Conservation (phyloP, 2,329 filamentous ascomycete species). For the Colletotrichum tofieldiae region DNA sequence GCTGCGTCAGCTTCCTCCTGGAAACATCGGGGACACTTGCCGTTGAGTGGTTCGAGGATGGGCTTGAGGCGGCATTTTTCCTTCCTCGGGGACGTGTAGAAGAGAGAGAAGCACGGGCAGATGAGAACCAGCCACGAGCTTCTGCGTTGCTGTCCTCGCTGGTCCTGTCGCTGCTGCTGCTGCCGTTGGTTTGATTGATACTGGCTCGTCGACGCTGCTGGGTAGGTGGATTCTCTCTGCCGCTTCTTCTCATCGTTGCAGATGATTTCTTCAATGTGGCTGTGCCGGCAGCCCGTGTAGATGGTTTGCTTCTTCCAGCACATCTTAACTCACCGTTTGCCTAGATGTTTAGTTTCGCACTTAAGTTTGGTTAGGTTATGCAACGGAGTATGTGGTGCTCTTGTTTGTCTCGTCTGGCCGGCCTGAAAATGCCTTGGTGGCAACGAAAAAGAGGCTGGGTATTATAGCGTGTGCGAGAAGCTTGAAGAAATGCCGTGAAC, state of each 20-base stretch:
- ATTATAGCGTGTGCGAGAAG: background rate
- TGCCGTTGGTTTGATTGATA: background rate
- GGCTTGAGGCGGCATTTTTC: constrained; percentile 4
- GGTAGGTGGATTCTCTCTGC: background rate
- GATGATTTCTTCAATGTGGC: background rate
- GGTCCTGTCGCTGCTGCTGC: background rate
- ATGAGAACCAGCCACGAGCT: constrained; percentile 19
- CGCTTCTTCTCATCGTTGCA: constrained; percentile 7
- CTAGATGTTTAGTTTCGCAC: background rate
- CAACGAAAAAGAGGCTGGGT: background rate
- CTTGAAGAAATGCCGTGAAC: background rate
- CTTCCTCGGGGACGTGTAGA: background rate
- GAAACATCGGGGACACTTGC: constrained; percentile 27
- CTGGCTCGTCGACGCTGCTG: background rate
- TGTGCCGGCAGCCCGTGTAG: constrained; percentile 25
- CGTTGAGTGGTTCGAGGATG: constrained; percentile 1
- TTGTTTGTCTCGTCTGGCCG: background rate
- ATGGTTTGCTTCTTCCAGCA: constrained; percentile 33
- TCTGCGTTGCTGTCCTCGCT: background rate
- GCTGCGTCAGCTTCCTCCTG: constrained; percentile 8
- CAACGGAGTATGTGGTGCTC: background rate
- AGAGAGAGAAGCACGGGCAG: constrained; percentile 18
- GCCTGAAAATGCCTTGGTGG: no score
- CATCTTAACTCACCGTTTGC: background rate
- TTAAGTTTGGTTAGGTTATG: background rate